These are phyloP conservation scores for Spinacia oleracea DNA, from an alignment of 179 eudicot genomes.

Conservation along the genomic window DNA sequence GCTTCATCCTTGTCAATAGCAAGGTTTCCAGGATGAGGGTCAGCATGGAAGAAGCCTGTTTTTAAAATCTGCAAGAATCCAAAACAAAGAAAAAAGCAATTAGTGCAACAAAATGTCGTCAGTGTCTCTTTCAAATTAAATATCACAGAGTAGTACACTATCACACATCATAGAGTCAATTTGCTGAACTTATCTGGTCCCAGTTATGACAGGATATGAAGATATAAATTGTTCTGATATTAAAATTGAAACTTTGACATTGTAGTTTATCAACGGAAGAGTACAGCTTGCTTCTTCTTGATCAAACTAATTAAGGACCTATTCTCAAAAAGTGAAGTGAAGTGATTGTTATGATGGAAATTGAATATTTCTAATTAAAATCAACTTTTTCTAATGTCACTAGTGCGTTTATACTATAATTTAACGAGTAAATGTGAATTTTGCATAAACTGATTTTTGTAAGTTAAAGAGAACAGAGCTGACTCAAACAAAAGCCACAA, in stretches of 20 bases:
- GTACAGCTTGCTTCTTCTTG: neutral
- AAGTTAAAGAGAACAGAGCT: neutral
- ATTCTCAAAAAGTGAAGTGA: neutral
- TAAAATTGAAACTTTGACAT: neutral
- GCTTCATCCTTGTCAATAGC: slow-evolving; percentile 95
- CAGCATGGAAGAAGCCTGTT: slow-evolving; percentile 99
- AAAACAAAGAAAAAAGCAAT: neutral
- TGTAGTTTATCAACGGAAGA: neutral
- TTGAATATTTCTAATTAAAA: neutral
- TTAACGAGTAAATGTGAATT: neutral
- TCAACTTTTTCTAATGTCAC: neutral
- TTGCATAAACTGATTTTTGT: neutral
- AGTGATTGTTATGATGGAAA: neutral
- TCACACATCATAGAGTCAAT: neutral
- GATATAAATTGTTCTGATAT: neutral
- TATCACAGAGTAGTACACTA: neutral
- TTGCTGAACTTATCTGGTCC: neutral
- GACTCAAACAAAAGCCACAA: neutral
- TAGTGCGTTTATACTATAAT: neutral
- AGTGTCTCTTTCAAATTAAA: neutral
- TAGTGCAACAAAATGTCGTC: neutral
- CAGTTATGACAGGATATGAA: neutral
- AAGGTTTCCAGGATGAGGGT: slow-evolving; percentile 99
- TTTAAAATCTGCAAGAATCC: slow-evolving; percentile 66
- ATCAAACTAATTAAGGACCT: neutral